Base-by-base conservation (phyloP, 2,329 filamentous ascomycete species). In the Pseudopyricularia javanii region DNA sequence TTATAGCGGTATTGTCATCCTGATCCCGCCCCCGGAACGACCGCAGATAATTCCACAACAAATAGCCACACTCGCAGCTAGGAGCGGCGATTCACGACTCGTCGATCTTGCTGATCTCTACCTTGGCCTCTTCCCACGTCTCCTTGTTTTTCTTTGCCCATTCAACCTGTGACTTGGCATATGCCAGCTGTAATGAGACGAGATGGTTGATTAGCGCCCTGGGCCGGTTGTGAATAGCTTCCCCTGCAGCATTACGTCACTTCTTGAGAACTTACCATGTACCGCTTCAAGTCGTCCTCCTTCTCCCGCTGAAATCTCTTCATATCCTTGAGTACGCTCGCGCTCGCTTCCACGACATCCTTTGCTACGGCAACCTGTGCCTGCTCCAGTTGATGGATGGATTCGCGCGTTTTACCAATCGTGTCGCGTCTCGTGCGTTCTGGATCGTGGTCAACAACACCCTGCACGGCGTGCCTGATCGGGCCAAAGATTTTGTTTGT, bases 291-390 rank as follows among this genome's bases (percentile, higher is more conserved):
- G 66, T 98, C 93, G 50, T 91, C 89, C 70, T 98, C 94, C 69
- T 98, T 98, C 69, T 97, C 91, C 55, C 75, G 76, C 68, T 98
- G 94, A 69, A 98, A 98, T 56, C 93, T 77, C 71, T 90, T 89
- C 55, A 98, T 72, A 64, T 98, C 93, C 61, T 87, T 85, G 60
- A 98, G 69, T 4, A 97, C 88, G 51, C 89, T 94, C 3, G 80
- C 75, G 63, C 90, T 96, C 8, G 93, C 93, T 62, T 97, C 89
- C 66, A 87, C 91, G 56, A 97, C 93, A 64, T 98, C 93, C 62
- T 89, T 84, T 57, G 91, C 89, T 4, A 90, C 88, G 4, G 88
- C 91, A 32, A 89, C 80, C 54, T 96, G 79, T 1, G 93, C 93
- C 72, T 95, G 89, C 68, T 97, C 91, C 51, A 98, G 76, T 72